These are phyloP conservation scores for Russula dissimulans DNA, from an alignment of 768 basidiomycete genomes.

Conservation along the genomic window DNA sequence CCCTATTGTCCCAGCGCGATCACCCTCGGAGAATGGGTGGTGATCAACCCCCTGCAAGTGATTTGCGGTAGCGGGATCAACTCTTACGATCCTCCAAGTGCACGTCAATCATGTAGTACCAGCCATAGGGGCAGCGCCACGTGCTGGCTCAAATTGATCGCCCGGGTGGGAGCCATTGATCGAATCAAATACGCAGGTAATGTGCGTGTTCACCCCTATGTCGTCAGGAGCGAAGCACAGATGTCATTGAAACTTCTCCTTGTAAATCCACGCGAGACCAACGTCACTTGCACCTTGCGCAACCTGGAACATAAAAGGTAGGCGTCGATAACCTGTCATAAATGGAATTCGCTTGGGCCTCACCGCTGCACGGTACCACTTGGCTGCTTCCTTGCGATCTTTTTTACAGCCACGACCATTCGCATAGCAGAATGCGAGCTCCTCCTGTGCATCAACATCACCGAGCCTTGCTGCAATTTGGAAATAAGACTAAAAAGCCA, in stretches of 20 bases:
- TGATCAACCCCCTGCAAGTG: background rate
- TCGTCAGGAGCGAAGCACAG: background rate
- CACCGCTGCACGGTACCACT: slow-evolving; percentile 86
- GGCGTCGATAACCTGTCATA: background rate
- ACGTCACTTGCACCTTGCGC: slow-evolving; percentile 72
- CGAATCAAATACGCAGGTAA: background rate
- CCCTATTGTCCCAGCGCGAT: too few species aligned
- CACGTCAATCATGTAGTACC: too few species aligned
- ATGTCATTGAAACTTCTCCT: slow-evolving; percentile 57
- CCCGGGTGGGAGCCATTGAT: background rate
- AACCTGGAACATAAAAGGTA: slow-evolving; percentile 28
- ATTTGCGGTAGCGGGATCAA: background rate
- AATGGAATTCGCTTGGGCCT: slow-evolving; percentile 22
- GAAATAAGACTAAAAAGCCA: slow-evolving; percentile 59
- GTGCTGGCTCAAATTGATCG: background rate
- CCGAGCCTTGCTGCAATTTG: slow-evolving; percentile 74
- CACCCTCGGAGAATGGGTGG: too few species aligned
- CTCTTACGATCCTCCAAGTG: too few species aligned
- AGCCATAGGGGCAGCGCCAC: background rate
- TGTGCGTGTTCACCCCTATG: background rate
- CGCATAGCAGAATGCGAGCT: slow-evolving; percentile 75
- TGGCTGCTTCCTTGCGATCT: slow-evolving; percentile 75
- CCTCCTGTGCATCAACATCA: slow-evolving; percentile 79
- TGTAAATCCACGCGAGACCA: slow-evolving; percentile 87
- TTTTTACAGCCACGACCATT: slow-evolving; percentile 89